Base-by-base conservation (phyloP, 257 asterid genomes). In the Penstemon newberryi region DNA sequence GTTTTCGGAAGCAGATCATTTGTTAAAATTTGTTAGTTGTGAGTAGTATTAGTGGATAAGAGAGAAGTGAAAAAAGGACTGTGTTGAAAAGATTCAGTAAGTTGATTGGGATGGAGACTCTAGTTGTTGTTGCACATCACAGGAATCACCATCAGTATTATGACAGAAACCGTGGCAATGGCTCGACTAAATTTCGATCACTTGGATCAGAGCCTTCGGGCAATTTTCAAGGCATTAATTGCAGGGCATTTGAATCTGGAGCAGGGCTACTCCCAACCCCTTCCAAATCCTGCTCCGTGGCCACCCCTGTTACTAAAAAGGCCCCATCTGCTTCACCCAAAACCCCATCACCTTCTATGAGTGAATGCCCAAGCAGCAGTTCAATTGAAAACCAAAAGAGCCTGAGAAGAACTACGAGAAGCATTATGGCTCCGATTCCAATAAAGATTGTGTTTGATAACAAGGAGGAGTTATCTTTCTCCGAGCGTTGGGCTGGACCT, bases 401-500 rank as follows among this genome's bases (percentile, higher is more conserved):
- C 49, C 39, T 55, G 2, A 79, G 63, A 63, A 61, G 63, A 45
- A 56, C 39, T 37, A 54, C 49, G 11, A 79, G 53, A 38, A 85
- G 78, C 74, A 75, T 77, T 67, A 54, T 85, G 0, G 59, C 68
- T 56, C 67, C 87, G 0, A 77, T 89, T 38, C 96, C 96, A 0
- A 7, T 84, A 19, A 78, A 71, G 60, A 63, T 78, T 46, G 79
- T 69, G 25, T 51, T 45, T 38, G 80, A 70, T 13, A 56, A 70
- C 45, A 46, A 65, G 63, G 76, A 43, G 44, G 55, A 57, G 52
- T 65, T 79, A 41, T 61, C 15, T 73, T 81, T 75, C 80, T 84
- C 87, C n/a, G 97, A 91, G 77, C 91, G 80, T 25, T 91, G 96
- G 97, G 96, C 97, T 47, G 97, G 97, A 5, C 96, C 97, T 25